Evolutionary conservation across 352 stramenopile genomes (phyloP).

Genomic region (Globisporangium recalcitrans): DNA sequence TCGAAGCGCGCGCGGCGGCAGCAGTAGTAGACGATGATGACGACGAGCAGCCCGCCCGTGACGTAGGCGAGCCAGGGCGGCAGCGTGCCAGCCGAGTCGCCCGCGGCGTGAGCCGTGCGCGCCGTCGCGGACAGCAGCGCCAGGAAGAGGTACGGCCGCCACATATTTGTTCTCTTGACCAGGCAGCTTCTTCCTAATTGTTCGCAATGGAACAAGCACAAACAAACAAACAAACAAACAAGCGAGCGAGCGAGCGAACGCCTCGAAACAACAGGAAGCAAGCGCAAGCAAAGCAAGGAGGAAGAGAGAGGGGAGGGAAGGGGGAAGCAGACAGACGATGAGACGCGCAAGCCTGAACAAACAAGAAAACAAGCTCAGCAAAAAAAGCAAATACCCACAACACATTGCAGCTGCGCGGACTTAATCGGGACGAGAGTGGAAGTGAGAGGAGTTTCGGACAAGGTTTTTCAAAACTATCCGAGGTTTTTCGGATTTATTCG

Average conservation of each 20-base stretch:
- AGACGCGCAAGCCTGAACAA: background rate
- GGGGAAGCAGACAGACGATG: background rate
- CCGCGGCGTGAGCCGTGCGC: constrained; percentile 25
- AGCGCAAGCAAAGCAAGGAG: background rate
- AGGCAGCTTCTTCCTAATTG: background rate
- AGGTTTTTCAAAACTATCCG: background rate
- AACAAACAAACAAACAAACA: constrained; percentile 7
- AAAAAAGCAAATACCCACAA: background rate
- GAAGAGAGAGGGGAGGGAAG: constrained; percentile 7
- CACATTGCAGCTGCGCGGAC: background rate
- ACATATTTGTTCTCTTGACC: constrained; percentile 11
- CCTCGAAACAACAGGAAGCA: background rate
- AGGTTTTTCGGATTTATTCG: background rate
- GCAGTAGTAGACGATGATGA: constrained; percentile 89
- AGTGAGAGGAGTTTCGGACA: background rate
- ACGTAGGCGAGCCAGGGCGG: constrained; percentile 83
- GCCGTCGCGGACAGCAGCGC: constrained; percentile 31
- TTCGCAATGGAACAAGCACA: constrained; percentile 3
- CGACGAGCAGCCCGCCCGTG: constrained; percentile 71
- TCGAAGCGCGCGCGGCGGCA: constrained; percentile 81
- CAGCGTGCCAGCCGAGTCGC: constrained; percentile 31
- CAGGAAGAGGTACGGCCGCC: constrained; percentile 24
- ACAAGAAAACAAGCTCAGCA: background rate
- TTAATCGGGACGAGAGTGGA: background rate
- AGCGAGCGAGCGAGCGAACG: background rate